A percentile compares a stretch with the other conserved stretches of the same genome.
Evolutionary conservation across 1,139 yeast genomes (phyloP).

Genomic region (Suhomyces taliae): DNA sequence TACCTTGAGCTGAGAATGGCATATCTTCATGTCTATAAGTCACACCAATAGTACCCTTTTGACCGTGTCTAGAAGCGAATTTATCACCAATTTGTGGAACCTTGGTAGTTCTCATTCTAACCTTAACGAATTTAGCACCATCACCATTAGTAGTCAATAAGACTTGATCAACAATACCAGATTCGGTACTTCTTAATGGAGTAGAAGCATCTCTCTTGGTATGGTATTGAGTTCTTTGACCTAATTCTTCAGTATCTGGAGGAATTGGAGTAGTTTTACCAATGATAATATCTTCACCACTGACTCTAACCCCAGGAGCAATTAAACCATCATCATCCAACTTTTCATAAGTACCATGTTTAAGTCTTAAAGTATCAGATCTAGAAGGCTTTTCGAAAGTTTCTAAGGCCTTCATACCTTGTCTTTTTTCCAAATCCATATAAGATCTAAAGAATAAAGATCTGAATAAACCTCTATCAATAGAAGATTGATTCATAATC

Average conservation of each 20-base stretch:
- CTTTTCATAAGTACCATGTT: conserved; percentile 97
- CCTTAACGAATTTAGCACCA: conserved; percentile 95
- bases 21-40: conserved; percentile 98
- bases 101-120: conserved; percentile 97
- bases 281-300: conserved; percentile 97
- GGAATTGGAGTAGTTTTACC: conserved; percentile 99
- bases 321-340: conserved; percentile 97
- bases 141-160: conserved; percentile 95
- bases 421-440: conserved; percentile 98
- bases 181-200: conserved; percentile 93
- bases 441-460: conserved; percentile 94
- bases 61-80: conserved; percentile 97
- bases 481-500: conserved; percentile 98
- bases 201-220: conserved; percentile 99
- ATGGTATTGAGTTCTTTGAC: conserved; percentile 97
- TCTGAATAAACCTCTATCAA: conserved; percentile 94
- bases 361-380: conserved; percentile 88
- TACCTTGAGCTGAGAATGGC: conserved; percentile 97
- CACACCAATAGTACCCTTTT: conserved; percentile 99
- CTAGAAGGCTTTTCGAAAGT: conserved; percentile 95
- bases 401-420: conserved; percentile 96
- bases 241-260: conserved; percentile 96
- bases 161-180: conserved; percentile 98
- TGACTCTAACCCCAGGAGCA: conserved; percentile 97
- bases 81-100: conserved; percentile 99